Conservation (phyloP, 306 rosid species). For the Potentilla sterilis region DNA sequence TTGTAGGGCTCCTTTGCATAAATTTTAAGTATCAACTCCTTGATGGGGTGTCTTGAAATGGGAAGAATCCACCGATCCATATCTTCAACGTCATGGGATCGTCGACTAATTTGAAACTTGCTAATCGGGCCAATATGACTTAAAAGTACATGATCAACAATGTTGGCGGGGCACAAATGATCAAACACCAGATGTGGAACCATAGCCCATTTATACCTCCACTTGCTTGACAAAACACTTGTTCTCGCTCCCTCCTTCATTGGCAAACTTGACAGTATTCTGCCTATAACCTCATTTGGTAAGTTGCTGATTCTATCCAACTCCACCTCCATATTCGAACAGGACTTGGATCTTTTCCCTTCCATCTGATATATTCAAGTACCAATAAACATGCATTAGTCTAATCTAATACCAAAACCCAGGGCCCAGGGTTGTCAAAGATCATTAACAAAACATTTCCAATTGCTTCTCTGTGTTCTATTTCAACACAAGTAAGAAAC, state of each 20-base stretch:
- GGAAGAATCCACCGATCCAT: too few species aligned
- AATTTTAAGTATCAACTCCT: too few species aligned
- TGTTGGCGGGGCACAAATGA: not conserved
- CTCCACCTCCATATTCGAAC: constrained; percentile 29
- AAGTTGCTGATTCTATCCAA: constrained; percentile 47
- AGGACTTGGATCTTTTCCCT: not conserved
- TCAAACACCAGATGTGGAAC: constrained; percentile 52
- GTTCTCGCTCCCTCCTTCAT: constrained; percentile 54
- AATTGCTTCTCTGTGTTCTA: too few species aligned
- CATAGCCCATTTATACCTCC: constrained; percentile 55
- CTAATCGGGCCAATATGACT: constrained; percentile 28
- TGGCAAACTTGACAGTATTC: constrained; percentile 42
- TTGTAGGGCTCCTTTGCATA: constrained; percentile 20
- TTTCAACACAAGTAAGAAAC: too few species aligned
- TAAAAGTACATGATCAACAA: constrained; percentile 55
- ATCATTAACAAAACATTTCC: too few species aligned
- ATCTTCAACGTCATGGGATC: too few species aligned
- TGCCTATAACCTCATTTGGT: constrained; percentile 42
- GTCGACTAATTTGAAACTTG: too few species aligned
- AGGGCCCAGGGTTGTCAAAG: too few species aligned
- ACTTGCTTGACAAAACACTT: constrained; percentile 46
- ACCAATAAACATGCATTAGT: too few species aligned
- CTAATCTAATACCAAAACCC: too few species aligned
- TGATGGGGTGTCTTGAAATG: too few species aligned
- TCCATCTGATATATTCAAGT: too few species aligned